These are phyloP conservation scores for Backusella australiensis DNA, from an alignment of 192 early-diverging fungal genomes.

Conservation along the genomic window DNA sequence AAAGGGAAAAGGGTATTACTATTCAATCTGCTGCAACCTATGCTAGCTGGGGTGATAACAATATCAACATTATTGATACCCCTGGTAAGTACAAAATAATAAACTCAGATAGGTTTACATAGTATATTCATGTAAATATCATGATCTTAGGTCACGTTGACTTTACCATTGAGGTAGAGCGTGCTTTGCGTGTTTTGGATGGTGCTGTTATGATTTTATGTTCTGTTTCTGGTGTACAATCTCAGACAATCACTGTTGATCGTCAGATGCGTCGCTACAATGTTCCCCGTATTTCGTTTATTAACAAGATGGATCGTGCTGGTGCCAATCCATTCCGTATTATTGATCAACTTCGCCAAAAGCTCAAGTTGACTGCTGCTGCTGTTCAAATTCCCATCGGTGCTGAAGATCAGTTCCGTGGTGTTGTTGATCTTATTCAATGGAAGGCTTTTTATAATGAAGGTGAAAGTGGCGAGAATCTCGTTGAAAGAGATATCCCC, in stretches of 20 bases:
- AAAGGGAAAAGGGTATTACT: slow-evolving; percentile 92
- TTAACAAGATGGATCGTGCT: slow-evolving; percentile 91
- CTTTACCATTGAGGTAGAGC: slow-evolving; percentile 89
- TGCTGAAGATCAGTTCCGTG: slow-evolving; percentile 80
- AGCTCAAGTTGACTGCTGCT: slow-evolving; percentile 76
- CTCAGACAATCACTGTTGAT: slow-evolving; percentile 88
- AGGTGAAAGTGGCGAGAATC: slow-evolving; percentile 77
- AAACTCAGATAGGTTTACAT: no score
- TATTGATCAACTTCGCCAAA: slow-evolving; percentile 76
- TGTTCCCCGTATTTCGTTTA: slow-evolving; percentile 83
- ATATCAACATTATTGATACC: slow-evolving; percentile 87
- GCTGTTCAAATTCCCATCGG: slow-evolving; percentile 87
- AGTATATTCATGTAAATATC: no score
- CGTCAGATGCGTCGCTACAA: slow-evolving; percentile 89
- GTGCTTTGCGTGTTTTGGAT: slow-evolving; percentile 83
- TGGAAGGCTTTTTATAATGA: slow-evolving; percentile 90
- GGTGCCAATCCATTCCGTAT: slow-evolving; percentile 82
- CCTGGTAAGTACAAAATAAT: slow-evolving; percentile 55
- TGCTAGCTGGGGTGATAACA: slow-evolving; percentile 74
- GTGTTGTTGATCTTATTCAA: slow-evolving; percentile 88
- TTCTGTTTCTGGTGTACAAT: slow-evolving; percentile 83
- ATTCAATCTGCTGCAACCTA: slow-evolving; percentile 89
- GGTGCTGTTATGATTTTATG: slow-evolving; percentile 85
- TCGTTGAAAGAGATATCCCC: slow-evolving; percentile 74
- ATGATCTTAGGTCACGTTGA: slow-evolving; percentile 70